Conservation (phyloP, 768 basidiomycete species). For the Baorangia bicolor region DNA sequence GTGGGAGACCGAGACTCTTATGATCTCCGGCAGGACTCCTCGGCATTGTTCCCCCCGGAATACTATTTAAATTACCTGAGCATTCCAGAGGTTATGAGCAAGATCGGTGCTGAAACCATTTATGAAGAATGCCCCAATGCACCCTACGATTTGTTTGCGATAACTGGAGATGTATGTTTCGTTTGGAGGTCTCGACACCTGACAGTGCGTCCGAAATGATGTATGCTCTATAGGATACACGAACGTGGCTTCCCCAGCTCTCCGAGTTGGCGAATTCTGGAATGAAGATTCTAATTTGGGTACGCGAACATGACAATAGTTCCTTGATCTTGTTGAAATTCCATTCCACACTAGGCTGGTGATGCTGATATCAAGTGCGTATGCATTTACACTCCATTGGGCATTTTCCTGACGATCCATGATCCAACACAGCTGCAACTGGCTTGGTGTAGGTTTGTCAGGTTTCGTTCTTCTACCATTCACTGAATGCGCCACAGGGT, state of each 20-base stretch:
- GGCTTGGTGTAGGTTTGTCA: slow-evolving; percentile 34
- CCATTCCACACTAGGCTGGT: slow-evolving; percentile 20
- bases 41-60: slow-evolving; percentile 54
- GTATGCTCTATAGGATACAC: slow-evolving; percentile 28
- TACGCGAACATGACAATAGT: slow-evolving; percentile 9
- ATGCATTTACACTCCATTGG: not conserved
- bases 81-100: slow-evolving; percentile 33
- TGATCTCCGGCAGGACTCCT: slow-evolving; percentile 57
- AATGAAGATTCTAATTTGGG: slow-evolving; percentile 42
- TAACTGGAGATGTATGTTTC: slow-evolving; percentile 56
- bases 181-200: not conserved
- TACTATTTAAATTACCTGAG: slow-evolving; percentile 51
- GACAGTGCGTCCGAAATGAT: not conserved
- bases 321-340: not conserved
- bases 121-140: slow-evolving; percentile 52
- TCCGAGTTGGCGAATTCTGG: slow-evolving; percentile 36
- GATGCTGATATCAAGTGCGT: slow-evolving; percentile 30
- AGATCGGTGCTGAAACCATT: slow-evolving; percentile 51
- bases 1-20: slow-evolving; percentile 52
- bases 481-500: slow-evolving; percentile 21
- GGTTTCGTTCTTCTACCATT: not conserved
- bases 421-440: slow-evolving; percentile 16
- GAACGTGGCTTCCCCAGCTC: slow-evolving; percentile 39
- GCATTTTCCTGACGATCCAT: not conserved
- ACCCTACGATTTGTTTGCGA: slow-evolving; percentile 41